Evolutionary conservation across 345 rosid genomes (phyloP).

Genomic region (Brassica incana): DNA sequence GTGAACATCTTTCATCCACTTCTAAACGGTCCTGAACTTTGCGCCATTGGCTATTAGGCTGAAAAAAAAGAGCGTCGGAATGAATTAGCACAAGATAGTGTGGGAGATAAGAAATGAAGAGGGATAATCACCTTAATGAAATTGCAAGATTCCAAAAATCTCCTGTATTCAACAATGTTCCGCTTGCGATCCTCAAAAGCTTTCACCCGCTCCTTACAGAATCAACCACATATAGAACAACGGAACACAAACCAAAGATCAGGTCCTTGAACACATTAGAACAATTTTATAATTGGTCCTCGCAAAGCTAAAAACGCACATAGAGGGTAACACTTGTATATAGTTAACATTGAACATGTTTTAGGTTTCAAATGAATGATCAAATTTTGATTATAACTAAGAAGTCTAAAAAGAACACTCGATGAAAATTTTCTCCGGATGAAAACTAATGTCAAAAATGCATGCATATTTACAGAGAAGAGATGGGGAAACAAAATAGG

Average conservation of each 20-base stretch:
- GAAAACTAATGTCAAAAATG: constrained; percentile 1
- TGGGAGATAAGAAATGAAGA: background rate
- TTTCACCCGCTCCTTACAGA: constrained; percentile 69
- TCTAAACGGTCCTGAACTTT: constrained; percentile 93
- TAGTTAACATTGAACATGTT: background rate
- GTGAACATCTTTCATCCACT: constrained; percentile 85
- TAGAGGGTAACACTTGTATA: constrained; percentile 3
- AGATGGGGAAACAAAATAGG: constrained; percentile 6
- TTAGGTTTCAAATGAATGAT: constrained; percentile 19
- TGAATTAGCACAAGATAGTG: constrained; percentile 5
- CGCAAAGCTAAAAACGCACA: constrained; percentile 10
- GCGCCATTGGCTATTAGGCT: constrained; percentile 97
- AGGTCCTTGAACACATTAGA: background rate
- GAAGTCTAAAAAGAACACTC: constrained; percentile 2
- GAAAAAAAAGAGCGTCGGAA: constrained; percentile 30
- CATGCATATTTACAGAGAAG: background rate
- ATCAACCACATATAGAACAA: constrained; percentile 30
- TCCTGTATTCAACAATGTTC: constrained; percentile 66
- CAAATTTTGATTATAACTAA: background rate
- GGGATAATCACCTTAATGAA: constrained; percentile 71
- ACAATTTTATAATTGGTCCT: constrained; percentile 5
- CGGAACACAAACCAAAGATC: constrained; percentile 4
- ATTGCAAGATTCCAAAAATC: constrained; percentile 81
- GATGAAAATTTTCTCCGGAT: background rate
- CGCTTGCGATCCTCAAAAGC: constrained; percentile 74